phyloP scores from a whole-genome alignment of 2,329 filamentous ascomycete species.

The Elsinoe fawcettii region DNA sequence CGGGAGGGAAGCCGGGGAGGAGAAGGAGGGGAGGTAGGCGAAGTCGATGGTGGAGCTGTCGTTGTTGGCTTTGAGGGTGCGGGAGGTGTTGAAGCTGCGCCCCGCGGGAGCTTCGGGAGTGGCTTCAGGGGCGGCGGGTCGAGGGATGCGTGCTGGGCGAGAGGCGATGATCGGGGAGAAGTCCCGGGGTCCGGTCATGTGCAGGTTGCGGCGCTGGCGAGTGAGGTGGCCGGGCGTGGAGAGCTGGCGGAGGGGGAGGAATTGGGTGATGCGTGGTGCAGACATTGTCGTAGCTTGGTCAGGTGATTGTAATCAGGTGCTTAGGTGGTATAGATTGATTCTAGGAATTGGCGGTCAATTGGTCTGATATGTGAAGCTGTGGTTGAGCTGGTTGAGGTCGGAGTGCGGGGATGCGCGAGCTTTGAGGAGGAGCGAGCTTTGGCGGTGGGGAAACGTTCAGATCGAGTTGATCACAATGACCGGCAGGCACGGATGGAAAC shows the following conservation, averaged over 20 bases:
- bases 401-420: slow-evolving; percentile 9
- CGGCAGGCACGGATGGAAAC: not conserved
- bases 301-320: not conserved
- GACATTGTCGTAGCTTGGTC: slow-evolving; percentile 29
- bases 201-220: slow-evolving; percentile 41
- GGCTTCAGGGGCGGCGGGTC: slow-evolving; percentile 30
- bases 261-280: slow-evolving; percentile 35
- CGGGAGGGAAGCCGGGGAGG: slow-evolving; percentile 17
- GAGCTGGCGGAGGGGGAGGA: slow-evolving; percentile 37
- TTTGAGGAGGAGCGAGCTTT: not conserved
- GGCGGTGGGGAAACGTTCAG: not conserved
- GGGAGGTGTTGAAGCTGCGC: slow-evolving; percentile 57
- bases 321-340: not conserved
- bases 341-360: not conserved
- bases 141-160: slow-evolving; percentile 42
- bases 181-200: slow-evolving; percentile 54
- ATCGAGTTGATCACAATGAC: not conserved
- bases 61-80: slow-evolving; percentile 47
- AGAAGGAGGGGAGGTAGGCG: slow-evolving; percentile 49
- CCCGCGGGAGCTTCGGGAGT: slow-evolving; percentile 26
- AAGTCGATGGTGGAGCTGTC: slow-evolving; percentile 58
- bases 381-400: slow-evolving; percentile 1
- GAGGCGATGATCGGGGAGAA: slow-evolving; percentile 46
- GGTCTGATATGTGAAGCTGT: not conserved
- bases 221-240: slow-evolving; percentile 26